Conservation (phyloP, 345 rosid species). For the Orychophragmus violaceus region DNA sequence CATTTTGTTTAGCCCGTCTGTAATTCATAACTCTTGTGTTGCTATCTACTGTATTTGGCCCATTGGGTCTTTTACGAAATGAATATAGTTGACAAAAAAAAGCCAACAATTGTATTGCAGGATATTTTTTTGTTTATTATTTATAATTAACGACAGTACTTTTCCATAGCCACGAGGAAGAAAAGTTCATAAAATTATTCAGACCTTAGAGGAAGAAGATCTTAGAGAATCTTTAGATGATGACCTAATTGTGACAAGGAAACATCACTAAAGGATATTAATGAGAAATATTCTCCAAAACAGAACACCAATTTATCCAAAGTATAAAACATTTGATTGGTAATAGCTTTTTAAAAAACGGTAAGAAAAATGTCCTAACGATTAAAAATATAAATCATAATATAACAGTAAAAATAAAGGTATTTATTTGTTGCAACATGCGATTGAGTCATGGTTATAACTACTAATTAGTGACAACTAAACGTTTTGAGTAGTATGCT, state of each 20-base stretch:
- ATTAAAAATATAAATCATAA: neutral
- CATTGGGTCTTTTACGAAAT: too few relatives aligned
- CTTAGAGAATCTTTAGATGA: constrained; percentile 22
- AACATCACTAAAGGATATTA: neutral
- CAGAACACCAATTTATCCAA: neutral
- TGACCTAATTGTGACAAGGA: constrained; percentile 24
- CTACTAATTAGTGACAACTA: neutral
- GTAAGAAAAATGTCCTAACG: neutral
- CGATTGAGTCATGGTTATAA: neutral
- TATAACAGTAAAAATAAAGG: neutral
- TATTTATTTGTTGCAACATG: neutral
- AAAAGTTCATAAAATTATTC: neutral
- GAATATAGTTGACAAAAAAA: too few relatives aligned
- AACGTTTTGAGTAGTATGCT: neutral
- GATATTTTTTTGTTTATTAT: neutral
- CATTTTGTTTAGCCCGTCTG: too few relatives aligned
- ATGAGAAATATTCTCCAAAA: constrained; percentile 4
- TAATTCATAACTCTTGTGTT: too few relatives aligned
- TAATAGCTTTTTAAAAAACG: neutral
- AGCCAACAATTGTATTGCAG: neutral
- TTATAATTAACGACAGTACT: constrained; percentile 6
- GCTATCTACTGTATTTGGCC: too few relatives aligned
- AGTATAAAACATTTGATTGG: neutral
- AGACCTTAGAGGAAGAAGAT: constrained; percentile 15
- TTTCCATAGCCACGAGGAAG: constrained; percentile 28